A percentile compares a stretch with the other conserved stretches of the same genome.
Evolutionary conservation across 495 filamentous ascomycete genomes (phyloP).

Genomic region (Trichoderma virens): DNA sequence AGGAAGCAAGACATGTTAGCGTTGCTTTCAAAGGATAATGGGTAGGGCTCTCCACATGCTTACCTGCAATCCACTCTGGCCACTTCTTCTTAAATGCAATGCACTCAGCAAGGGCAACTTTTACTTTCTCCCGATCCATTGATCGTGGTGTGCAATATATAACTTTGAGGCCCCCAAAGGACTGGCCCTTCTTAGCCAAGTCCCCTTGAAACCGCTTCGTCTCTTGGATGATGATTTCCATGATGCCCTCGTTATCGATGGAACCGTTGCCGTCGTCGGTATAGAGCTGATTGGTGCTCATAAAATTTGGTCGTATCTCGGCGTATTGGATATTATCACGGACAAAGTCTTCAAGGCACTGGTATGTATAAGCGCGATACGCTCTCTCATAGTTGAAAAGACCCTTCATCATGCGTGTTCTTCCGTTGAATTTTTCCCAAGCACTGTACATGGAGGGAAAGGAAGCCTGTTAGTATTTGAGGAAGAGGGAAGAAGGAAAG

Average conservation of each 20-base stretch:
- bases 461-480: neutral
- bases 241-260: slow-evolving; percentile 40
- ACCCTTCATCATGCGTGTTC: slow-evolving; percentile 54
- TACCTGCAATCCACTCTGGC: slow-evolving; percentile 59
- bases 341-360: slow-evolving; percentile 42
- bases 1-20: neutral
- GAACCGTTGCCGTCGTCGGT: slow-evolving; percentile 33
- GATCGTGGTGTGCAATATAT: slow-evolving; percentile 47
- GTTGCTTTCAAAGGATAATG: neutral
- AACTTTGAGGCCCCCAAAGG: slow-evolving; percentile 40
- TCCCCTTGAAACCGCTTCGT: slow-evolving; percentile 36
- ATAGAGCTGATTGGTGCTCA: slow-evolving; percentile 44
- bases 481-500: neutral
- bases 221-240: slow-evolving; percentile 42
- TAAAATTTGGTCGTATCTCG: slow-evolving; percentile 51
- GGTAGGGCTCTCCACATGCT: neutral
- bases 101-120: slow-evolving; percentile 65
- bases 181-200: slow-evolving; percentile 13
- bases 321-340: slow-evolving; percentile 50
- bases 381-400: slow-evolving; percentile 50
- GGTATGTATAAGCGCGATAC: slow-evolving; percentile 38
- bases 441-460: slow-evolving; percentile 25
- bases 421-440: slow-evolving; percentile 47
- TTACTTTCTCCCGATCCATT: slow-evolving; percentile 52
- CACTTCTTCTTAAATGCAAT: slow-evolving; percentile 65